Conservation (phyloP, 176 grass and related monocot species). For the Bonia amplexicaulis region DNA sequence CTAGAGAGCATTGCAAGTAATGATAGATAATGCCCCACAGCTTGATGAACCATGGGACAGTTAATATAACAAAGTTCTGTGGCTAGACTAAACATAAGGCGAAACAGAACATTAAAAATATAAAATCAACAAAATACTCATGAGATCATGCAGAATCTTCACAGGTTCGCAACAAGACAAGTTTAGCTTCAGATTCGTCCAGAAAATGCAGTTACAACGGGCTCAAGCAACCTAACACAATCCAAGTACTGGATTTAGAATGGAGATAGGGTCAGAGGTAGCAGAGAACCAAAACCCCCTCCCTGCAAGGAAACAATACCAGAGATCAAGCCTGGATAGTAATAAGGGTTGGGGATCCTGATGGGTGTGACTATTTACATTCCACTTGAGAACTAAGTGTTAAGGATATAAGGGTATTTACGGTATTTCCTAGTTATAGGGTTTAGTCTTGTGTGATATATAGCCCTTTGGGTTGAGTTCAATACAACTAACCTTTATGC, state of each 20-base stretch:
- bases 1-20: background rate
- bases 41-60: background rate
- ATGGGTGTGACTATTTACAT: background rate
- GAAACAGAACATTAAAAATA: background rate
- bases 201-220: background rate
- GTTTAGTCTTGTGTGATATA: too few relatives aligned
- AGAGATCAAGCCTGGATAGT: background rate
- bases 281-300: background rate
- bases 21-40: background rate
- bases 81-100: background rate
- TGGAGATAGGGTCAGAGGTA: background rate
- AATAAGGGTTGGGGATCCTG: background rate
- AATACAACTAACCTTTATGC: too few relatives aligned
- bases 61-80: background rate
- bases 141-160: background rate
- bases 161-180: background rate
- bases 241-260: background rate
- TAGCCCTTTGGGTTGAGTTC: too few relatives aligned
- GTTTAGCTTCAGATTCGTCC: background rate
- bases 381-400: background rate
- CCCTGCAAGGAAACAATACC: background rate
- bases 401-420: too few relatives aligned
- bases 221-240: background rate
- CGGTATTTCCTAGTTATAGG: too few relatives aligned
- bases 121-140: background rate